These are phyloP conservation scores for Epichloe aotearoae DNA, from an alignment of 2,329 filamentous ascomycete species.

Conservation along the genomic window DNA sequence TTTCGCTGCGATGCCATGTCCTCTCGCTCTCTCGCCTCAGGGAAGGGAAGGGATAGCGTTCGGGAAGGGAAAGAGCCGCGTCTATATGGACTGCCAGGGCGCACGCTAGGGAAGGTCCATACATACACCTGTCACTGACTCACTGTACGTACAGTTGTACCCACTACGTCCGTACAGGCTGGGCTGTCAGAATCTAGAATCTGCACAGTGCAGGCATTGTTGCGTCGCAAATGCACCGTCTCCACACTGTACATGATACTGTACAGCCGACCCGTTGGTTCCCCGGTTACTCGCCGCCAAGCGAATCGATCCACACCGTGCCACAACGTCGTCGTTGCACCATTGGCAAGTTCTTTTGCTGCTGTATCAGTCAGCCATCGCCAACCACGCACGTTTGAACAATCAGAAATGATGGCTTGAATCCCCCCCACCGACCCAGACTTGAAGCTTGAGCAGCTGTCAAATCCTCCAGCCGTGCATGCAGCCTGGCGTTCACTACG, in stretches of 20 bases:
- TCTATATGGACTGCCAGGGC: not conserved
- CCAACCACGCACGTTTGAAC: not conserved
- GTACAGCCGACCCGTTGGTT: not conserved
- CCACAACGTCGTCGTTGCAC: not conserved
- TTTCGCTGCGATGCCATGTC: not conserved
- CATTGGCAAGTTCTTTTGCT: not conserved
- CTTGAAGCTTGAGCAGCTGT: not conserved
- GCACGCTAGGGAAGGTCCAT: not conserved
- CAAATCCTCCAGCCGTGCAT: not conserved
- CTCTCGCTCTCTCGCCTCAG: not conserved
- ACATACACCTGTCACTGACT: too few species aligned
- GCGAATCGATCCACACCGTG: not conserved
- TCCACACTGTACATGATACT: not conserved
- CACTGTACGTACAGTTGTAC: too few species aligned
- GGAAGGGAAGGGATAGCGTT: not conserved
- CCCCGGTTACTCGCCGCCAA: not conserved
- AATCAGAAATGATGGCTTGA: not conserved
- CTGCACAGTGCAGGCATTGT: not conserved
- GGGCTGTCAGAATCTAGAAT: too few species aligned
- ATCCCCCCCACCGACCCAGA: not conserved
- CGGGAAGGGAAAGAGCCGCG: not conserved
- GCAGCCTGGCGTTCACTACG: not conserved
- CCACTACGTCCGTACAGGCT: too few species aligned
- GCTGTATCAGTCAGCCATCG: not conserved
- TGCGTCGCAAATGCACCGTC: not conserved